Conservation (phyloP, 371 early-diverging fungal species). For the Mortierella sp. region DNA sequence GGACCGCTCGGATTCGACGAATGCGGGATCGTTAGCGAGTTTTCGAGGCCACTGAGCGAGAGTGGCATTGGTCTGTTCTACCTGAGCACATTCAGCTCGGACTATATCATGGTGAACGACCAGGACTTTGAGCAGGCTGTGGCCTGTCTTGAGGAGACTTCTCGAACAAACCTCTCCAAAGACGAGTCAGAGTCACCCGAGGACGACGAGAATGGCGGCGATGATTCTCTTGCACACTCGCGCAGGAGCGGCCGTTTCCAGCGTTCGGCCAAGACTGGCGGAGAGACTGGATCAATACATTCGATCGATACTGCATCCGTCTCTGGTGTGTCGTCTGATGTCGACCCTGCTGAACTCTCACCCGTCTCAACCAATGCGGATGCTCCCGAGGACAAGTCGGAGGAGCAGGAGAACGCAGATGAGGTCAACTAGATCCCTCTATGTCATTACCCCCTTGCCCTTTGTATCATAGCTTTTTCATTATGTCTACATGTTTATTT, state of each 20-base stretch:
- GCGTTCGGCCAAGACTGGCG: background rate
- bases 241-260: too few species aligned
- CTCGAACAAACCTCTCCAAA: background rate
- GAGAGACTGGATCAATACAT: constrained; percentile 20
- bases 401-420: background rate
- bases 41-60: constrained; percentile 44
- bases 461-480: too few species aligned
- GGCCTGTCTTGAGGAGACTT: constrained; percentile 20
- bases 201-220: background rate
- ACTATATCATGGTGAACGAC: constrained; percentile 54
- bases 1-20: constrained; percentile 55
- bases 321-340: constrained; percentile 24
- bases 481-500: too few species aligned
- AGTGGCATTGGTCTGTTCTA: constrained; percentile 41
- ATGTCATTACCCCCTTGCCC: too few species aligned
- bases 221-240: too few species aligned
- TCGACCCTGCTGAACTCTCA: constrained; percentile 26
- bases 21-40: constrained; percentile 48
- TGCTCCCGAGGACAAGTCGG: constrained; percentile 6
- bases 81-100: constrained; percentile 50
- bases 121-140: constrained; percentile 45
- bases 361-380: constrained; percentile 38
- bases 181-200: background rate
- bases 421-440: background rate
- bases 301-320: constrained; percentile 35